Conservation (phyloP, 768 basidiomycete genomes). For the Hemileccinum impolitum region DNA sequence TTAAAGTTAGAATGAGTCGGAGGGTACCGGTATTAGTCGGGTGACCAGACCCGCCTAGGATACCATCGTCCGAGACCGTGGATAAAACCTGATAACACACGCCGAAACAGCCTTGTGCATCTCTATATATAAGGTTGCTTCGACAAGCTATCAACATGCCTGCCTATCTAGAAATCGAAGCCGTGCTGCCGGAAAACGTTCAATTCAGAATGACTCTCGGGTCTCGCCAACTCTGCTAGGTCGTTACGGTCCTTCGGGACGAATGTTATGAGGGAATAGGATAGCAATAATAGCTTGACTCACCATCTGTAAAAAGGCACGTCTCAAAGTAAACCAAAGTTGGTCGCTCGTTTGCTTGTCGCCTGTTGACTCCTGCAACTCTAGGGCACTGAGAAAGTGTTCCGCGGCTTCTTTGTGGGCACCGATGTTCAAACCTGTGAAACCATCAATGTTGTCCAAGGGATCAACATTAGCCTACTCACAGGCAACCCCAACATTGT, state of each 20-base stretch:
- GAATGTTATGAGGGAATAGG: neutral
- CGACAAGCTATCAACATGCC: neutral
- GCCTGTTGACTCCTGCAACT: constrained; percentile 68
- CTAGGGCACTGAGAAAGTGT: constrained; percentile 85
- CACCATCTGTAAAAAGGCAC: constrained; percentile 81
- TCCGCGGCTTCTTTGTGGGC: constrained; percentile 95
- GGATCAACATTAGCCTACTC: constrained; percentile 32
- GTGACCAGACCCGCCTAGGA: no score
- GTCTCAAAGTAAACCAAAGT: constrained; percentile 85
- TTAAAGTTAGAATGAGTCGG: no score
- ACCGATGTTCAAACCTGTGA: constrained; percentile 88
- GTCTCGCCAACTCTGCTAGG: constrained; percentile 71
- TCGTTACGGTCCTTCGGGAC: constrained; percentile 67
- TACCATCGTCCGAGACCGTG: no score
- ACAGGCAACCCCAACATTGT: constrained; percentile 98
- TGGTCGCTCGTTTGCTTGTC: constrained; percentile 73
- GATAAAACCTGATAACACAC: neutral
- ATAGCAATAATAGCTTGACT: neutral
- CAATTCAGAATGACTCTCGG: constrained; percentile 58
- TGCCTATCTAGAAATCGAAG: constrained; percentile 72
- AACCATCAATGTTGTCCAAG: constrained; percentile 3
- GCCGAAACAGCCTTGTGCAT: neutral
- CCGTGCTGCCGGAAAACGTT: constrained; percentile 77
- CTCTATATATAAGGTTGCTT: neutral
- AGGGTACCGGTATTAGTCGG: no score